Evolutionary conservation across 257 asterid species (phyloP), one percentile per base, ranked within the genome.

Genomic region (Solanum clarkiae): DNA sequence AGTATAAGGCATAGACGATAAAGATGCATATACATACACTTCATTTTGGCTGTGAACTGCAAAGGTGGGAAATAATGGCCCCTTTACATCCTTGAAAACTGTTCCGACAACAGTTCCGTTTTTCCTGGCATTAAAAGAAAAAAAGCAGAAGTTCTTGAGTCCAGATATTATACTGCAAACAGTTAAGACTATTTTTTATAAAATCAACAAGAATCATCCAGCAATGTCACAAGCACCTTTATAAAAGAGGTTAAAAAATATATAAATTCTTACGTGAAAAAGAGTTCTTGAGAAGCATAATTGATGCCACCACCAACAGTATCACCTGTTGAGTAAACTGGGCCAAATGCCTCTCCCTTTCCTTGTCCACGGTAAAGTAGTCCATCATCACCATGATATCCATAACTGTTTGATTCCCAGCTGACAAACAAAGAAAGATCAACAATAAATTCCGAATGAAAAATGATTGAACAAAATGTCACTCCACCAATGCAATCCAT

Each of bases 1-100:
- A 24, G 57, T 77, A 24, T 24, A 77, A 77, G 44, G 82, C 16
- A 77, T 10, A 51, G 82, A 79, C 16, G 8, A 53, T 51, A 79
- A 79, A 63, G 65, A 53, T 24, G 29, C 24, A 77, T 51, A 80
- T 84, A 88, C 98, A 85, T 97, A 97, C 99, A 92, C 98, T 90
- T 97, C 99, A 92, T 91, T 88, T 88, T 91, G 98, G 94, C 99
- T 95, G 88, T 95, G 98, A 84, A 97, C 99, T 54, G 99, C 93
- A 84, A 97, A 93, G 13, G 99, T 97, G 22, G 99, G 99, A 89
- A 87, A 92, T 85, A 95, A 85, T 54, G 95, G 94, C 87, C 95
- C 98, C 88, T 92, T 93, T 87, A 95, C 91, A 80, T 97, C 99
- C 94, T 94, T 95, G 88, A 59, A 84, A 84, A 91, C 93, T 29